A percentile compares a stretch with the other conserved stretches of the same genome.
phyloP scores from a whole-genome alignment of 2,329 filamentous ascomycete genomes.

The Pestalotiopsis sp. region DNA sequence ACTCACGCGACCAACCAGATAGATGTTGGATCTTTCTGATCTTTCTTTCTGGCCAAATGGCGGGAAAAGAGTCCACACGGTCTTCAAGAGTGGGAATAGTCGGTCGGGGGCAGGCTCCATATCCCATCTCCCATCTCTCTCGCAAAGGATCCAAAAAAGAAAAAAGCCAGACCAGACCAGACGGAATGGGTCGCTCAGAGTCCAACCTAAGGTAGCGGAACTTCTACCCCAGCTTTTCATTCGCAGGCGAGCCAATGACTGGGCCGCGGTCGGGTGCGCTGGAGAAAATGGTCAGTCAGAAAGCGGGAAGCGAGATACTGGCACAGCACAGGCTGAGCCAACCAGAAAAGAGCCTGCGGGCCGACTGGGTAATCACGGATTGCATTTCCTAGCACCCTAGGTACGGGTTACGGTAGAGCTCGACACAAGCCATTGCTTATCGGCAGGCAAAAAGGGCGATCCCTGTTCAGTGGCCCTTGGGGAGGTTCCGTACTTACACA shows the following conservation, averaged over 20 bases:
- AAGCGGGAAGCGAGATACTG: slow-evolving; percentile 1
- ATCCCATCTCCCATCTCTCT: too few species aligned
- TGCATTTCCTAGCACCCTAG: neutral
- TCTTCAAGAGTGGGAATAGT: too few species aligned
- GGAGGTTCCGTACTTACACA: too few species aligned
- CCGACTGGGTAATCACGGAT: slow-evolving; percentile 2
- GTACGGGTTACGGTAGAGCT: neutral
- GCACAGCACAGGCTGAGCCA: neutral
- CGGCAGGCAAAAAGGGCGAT: neutral
- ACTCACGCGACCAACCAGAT: neutral
- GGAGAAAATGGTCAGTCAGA: neutral
- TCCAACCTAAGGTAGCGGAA: neutral
- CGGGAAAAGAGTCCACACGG: neutral
- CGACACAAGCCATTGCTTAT: neutral
- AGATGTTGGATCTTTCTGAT: neutral
- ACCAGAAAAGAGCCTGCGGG: neutral
- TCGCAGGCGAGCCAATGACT: neutral
- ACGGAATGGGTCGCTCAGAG: neutral
- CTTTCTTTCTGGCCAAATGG: neutral
- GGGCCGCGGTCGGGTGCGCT: neutral
- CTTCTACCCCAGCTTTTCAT: slow-evolving; percentile 6
- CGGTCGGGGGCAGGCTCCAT: too few species aligned
- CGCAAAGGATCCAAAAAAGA: neutral
- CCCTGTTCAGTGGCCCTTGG: too few species aligned
- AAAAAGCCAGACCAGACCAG: neutral